Base-by-base conservation (phyloP, 148 eudicot species). In the Cornus kousa region DNA sequence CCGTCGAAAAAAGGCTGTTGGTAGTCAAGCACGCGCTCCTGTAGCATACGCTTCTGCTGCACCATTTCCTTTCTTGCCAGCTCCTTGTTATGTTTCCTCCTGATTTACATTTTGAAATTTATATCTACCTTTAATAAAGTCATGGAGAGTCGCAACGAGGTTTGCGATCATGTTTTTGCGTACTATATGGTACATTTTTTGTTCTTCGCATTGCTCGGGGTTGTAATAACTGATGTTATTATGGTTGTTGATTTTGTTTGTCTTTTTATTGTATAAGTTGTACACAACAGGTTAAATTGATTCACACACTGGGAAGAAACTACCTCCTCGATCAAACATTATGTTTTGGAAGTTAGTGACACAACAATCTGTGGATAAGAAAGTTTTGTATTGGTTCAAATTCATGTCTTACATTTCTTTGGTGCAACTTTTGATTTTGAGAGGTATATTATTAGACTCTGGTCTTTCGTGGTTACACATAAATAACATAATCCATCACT, bases 11-110 rank as follows among this genome's bases (percentile, higher is more conserved):
- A 83, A 57, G 60, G 33, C 50, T 3, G 67, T 39, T 17, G 76
- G 82, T 57, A 60, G 82, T 66, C 80, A 55, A 68, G 78, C 81
- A 13, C 87, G 91, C 10, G 86, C 99, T 17, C 99, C 95, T 20
- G 99, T 96, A 23, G 98, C 97, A 40, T 96, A 88, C 78, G 99
- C 99, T 74, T 96, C 99, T 22, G 85, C 87, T 72, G 99, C 99
- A 12, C 99, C 99, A 20, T 96, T 96, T 74, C 99, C 99, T 72
- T 93, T 96, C 92, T 82, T 95, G 85, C 99, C 99, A 4, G 93
- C 91, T 77, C 99, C 98, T 76, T 77, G 87, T 69, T 90, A 93
- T 65, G 71, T 83, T 55, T 22, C 48, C 60, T 59, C 73, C 13
- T 80, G 73, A 77, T 50, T 48, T 22, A 17, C 22, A 35, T 72